Evolutionary conservation across 2,329 filamentous ascomycete genomes (phyloP).

Genomic region (Neofusicoccum parvum): DNA sequence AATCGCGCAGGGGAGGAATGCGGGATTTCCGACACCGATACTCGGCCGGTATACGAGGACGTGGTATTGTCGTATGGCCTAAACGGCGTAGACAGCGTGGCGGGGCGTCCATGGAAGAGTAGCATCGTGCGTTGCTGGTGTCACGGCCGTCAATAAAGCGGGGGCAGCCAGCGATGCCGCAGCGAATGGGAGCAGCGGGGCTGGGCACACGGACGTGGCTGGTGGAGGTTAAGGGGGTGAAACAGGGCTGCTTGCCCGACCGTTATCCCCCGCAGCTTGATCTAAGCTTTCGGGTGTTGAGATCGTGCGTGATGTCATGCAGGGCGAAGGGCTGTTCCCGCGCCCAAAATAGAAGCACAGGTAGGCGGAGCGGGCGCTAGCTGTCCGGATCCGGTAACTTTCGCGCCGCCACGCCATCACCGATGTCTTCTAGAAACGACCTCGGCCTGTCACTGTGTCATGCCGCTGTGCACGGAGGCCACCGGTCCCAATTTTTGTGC

Average conservation of each 20-base stretch:
- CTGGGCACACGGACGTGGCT: not conserved
- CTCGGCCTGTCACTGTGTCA: no score
- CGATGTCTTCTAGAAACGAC: no score
- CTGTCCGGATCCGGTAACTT: no score
- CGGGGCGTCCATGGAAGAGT: no score
- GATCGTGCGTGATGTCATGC: not conserved
- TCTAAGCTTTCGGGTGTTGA: not conserved
- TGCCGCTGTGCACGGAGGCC: no score
- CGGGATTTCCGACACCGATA: not conserved
- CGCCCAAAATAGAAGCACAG: not conserved
- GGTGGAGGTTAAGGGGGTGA: not conserved
- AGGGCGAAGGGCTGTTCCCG: not conserved
- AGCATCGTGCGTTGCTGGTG: no score
- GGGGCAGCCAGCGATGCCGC: not conserved
- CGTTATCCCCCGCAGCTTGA: not conserved
- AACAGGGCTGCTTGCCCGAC: slow-evolving; percentile 9
- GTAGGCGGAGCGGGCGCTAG: not conserved
- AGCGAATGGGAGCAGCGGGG: not conserved
- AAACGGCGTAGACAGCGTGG: no score
- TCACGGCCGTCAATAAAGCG: not conserved
- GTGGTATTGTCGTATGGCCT: not conserved
- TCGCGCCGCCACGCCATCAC: no score
- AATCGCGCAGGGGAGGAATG: not conserved
- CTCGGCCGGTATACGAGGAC: not conserved
- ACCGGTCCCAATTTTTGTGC: no score